Conservation (phyloP, 345 rosid genomes). For the Eucalyptus lansdowneana region DNA sequence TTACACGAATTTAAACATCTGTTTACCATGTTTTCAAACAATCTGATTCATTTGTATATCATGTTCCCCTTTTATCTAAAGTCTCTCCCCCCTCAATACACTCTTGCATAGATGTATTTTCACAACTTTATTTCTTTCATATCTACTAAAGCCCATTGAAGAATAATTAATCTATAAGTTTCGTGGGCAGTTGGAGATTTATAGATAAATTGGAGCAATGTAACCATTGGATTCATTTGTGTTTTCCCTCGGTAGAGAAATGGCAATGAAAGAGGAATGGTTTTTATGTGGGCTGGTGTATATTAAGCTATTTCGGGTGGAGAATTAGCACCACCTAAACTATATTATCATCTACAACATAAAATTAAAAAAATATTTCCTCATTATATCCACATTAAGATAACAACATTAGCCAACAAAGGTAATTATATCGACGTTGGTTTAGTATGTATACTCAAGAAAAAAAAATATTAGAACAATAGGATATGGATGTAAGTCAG, state of each 20-base stretch:
- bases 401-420: no score
- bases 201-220: neutral
- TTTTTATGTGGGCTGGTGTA: neutral
- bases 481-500: neutral
- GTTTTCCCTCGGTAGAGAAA: neutral
- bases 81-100: neutral
- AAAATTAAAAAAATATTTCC: neutral
- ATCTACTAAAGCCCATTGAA: neutral
- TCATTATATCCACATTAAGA: neutral
- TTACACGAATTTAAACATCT: neutral
- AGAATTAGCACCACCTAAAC: neutral
- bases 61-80: neutral
- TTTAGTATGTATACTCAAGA: neutral
- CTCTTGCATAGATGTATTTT: neutral
- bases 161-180: neutral
- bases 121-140: neutral
- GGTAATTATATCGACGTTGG: neutral
- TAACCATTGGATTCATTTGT: neutral
- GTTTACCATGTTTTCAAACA: neutral
- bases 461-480: neutral
- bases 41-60: neutral
- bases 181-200: neutral
- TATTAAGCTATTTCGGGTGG: neutral
- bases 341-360: neutral
- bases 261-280: neutral